Base-by-base conservation (phyloP, 176 grass and related monocot species). In the Calamus simplicifolius region DNA sequence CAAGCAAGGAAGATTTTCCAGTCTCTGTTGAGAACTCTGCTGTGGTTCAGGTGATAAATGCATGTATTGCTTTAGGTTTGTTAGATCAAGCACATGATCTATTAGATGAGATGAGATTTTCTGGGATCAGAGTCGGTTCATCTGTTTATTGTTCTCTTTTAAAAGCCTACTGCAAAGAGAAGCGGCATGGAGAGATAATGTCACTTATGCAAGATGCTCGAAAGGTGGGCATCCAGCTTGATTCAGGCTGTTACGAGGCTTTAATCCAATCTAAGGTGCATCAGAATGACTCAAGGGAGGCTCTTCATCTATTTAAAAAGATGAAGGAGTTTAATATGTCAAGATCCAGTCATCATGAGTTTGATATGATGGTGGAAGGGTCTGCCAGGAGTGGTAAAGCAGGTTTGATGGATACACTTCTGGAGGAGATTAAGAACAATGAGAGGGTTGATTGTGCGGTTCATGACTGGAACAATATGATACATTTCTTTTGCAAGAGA, bases 401-500 rank as follows among this genome's bases (percentile, higher is more conserved):
- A 73, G 75, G 59, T 90, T 77, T 95, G 65, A 84, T 68, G 3
- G 28, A 66, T 50, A 87, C 73, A 69, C 48, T 95, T 57, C 58
- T 95, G 70, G 83, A 95, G 59, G 90, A 95, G 81, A 77, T 90
- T 25, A 87, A 75, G 62, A 82, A 54, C 72, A 82, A 75, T 10
- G 26, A 72, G 35, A 81, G 55, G 27, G 73, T 53, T 18, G 64
- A 90, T 81, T 70, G 74, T 71, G 74, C 78, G 73, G 29, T 86
- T 76, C 80, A 96, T 74, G 86, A 87, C 73, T 90, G 86, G 91
- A 96, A 95, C 66, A 90, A 74, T 69, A 80, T 75, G 16, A 95
- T 95, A 57, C 80, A 95, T 75, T 89, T 95, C 69, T 95, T 95
- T 66, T 95, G 90, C 68, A 95, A 95, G 68, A 95, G 90, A 56